phyloP scores from a whole-genome alignment of 352 stramenopile species.

The Lagenidium giganteum region DNA sequence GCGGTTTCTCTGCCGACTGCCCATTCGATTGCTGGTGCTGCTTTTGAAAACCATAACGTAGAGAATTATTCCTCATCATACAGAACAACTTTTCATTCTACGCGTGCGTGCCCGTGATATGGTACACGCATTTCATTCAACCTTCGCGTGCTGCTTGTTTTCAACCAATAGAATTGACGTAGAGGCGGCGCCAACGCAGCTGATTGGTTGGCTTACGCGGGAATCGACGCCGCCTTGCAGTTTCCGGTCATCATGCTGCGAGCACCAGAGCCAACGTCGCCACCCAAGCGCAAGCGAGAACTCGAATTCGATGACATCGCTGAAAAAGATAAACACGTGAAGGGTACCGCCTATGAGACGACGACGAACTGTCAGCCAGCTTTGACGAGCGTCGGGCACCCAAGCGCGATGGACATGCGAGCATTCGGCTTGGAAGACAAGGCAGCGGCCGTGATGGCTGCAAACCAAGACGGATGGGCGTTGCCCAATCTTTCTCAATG shows the following conservation, averaged over 20 bases:
- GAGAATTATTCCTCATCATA: not conserved
- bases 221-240: no score
- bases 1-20: slow-evolving; percentile 79
- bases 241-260: no score
- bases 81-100: not conserved
- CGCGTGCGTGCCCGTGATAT: no score
- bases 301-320: not conserved
- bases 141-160: slow-evolving; percentile 3
- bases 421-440: slow-evolving; percentile 74
- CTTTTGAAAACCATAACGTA: no score
- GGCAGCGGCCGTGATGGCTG: slow-evolving; percentile 64
- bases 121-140: no score
- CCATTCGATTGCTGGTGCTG: slow-evolving; percentile 91
- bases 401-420: slow-evolving; percentile 43
- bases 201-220: no score
- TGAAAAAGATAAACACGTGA: not conserved
- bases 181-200: no score
- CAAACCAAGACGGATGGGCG: slow-evolving; percentile 35
- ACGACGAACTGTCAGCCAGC: slow-evolving; percentile 3
- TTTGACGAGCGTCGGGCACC: not conserved
- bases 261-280: not conserved
- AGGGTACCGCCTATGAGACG: not conserved
- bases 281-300: not conserved
- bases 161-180: slow-evolving; percentile 16
- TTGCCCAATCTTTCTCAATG: slow-evolving; percentile 61